Conservation (phyloP, 495 filamentous ascomycete genomes). For the Neurospora sp. region DNA sequence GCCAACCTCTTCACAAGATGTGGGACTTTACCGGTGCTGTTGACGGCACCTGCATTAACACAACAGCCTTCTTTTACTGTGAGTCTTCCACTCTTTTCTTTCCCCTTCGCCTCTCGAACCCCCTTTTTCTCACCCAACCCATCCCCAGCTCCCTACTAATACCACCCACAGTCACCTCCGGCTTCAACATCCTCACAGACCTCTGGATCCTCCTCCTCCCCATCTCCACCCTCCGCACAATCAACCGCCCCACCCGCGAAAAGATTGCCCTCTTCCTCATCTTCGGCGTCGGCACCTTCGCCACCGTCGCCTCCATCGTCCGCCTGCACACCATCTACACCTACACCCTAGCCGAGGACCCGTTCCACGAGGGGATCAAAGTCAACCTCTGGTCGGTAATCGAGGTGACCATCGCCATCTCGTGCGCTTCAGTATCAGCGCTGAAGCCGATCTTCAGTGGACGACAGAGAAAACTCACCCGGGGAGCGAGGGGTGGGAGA, state of each 20-base stretch:
- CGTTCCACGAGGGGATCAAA: slow-evolving; percentile 23
- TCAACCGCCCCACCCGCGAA: slow-evolving; percentile 34
- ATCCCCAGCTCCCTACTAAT: background rate
- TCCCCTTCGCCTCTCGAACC: background rate
- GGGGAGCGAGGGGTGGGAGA: background rate
- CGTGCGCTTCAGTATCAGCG: slow-evolving; percentile 40
- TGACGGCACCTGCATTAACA: slow-evolving; percentile 35
- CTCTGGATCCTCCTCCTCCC: slow-evolving; percentile 43
- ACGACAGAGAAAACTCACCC: slow-evolving; percentile 6
- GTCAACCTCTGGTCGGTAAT: slow-evolving; percentile 37
- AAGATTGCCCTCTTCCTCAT: slow-evolving; percentile 38
- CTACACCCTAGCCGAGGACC: slow-evolving; percentile 24
- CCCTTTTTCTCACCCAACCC: background rate
- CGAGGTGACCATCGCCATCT: slow-evolving; percentile 41
- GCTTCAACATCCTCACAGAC: slow-evolving; percentile 43
- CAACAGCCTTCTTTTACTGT: slow-evolving; percentile 42
- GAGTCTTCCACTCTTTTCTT: slow-evolving; percentile 2
- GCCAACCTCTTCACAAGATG: slow-evolving; percentile 31
- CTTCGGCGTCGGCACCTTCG: slow-evolving; percentile 40
- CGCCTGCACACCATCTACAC: slow-evolving; percentile 33
- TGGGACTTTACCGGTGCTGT: slow-evolving; percentile 34
- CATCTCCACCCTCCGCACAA: slow-evolving; percentile 32
- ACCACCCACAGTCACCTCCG: slow-evolving; percentile 30
- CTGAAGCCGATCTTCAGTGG: slow-evolving; percentile 30
- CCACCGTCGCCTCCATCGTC: slow-evolving; percentile 31